Evolutionary conservation across 1,284 basidiomycete species (phyloP), one percentile per base, ranked within the genome.

Genomic region (Ganoderma multipileum): DNA sequence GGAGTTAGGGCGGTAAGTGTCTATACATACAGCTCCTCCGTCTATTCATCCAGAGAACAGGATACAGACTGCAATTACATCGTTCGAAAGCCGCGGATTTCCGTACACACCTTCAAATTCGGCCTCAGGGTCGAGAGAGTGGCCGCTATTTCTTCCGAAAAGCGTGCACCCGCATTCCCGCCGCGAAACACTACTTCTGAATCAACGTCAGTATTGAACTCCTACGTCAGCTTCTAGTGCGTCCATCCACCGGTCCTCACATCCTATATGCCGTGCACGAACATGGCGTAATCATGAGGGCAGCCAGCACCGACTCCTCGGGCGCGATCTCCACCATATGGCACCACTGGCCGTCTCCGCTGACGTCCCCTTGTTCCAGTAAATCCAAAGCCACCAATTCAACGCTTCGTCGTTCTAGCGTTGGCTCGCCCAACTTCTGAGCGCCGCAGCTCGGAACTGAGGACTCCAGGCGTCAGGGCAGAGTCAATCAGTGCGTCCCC

Each of bases 1-100:
- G 55, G 55, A 36, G 55, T 20, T 58, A 58, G 33, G 33, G 33
- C 33, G 55, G 55, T 58, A 38, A 38, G 55, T 58, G 55, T 33
- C 11, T 38, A 16, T 58, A 58, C 55, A 38, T 23, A 5, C n/a
- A 58, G 55, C 33, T 38, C 23, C 55, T 58, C 55, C n/a, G 36
- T 58, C 55, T 58, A 38, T 58, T 58, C 33, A 58, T 55, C 23
- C 52, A 18, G 52, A 33, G 12, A 55, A 18, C 52, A 33, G 28
- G 28, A 9, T 30, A 18, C 16, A 18, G 52, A 11, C 52, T 30
- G 16, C 23, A 20, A 55, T 28, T 20, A 30, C 30, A 6, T 6
- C 9, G 50, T 26, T 30, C 28, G 52, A 30, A 33, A 33, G 30
- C 26, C 52, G 52, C 52, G 18, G 18, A 7, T 33, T 36, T 38